Evolutionary conservation across 192 early-diverging fungal species (phyloP), one percentile per base, ranked within the genome.

Genomic region (Backusella circina): DNA sequence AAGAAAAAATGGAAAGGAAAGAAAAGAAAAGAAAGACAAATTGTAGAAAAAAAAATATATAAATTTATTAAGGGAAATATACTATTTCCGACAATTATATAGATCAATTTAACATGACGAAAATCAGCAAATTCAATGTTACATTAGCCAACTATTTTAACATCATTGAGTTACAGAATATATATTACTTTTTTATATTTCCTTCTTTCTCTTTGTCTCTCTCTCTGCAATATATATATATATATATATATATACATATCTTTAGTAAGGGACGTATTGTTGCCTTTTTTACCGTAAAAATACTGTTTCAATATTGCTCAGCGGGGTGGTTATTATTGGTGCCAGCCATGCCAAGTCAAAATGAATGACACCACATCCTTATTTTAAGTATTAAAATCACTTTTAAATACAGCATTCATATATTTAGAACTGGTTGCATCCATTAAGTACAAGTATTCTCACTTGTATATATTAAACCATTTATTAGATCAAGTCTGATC

Each of bases 1-100:
- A 2, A 72, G 26, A 72, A 18, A 65, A 31, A 73, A 73, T 35
- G 21, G n/a, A 28, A 57, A 21, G n/a, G n/a, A n/a, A 21, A n/a
- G n/a, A 50, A n/a, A 51, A 57, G 23, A 12, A 57, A 57, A 57
- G 28, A 71, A 71, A 71, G 18, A 70, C 50, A 61, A 61, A 61
- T 23, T 28, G 23, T 28, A 28, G 26, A 61, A 61, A 26, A 21
- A 54, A 54, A 54, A 54, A 50, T n/a, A n/a, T n/a, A n/a, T n/a
- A n/a, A n/a, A n/a, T n/a, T n/a, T n/a, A n/a, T n/a, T n/a, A n/a
- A n/a, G n/a, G n/a, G n/a, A 54, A 54, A 26, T 21, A 10, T 61
- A 61, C 9, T 28, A 61, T 10, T 26, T 61, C 54, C 54, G 54
- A 61, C 54, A 57, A 28, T 12, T 18, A 47, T n/a, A n/a, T 26